Evolutionary conservation across 75 land plant species (phyloP).

Genomic region (Azolla pinnata): DNA sequence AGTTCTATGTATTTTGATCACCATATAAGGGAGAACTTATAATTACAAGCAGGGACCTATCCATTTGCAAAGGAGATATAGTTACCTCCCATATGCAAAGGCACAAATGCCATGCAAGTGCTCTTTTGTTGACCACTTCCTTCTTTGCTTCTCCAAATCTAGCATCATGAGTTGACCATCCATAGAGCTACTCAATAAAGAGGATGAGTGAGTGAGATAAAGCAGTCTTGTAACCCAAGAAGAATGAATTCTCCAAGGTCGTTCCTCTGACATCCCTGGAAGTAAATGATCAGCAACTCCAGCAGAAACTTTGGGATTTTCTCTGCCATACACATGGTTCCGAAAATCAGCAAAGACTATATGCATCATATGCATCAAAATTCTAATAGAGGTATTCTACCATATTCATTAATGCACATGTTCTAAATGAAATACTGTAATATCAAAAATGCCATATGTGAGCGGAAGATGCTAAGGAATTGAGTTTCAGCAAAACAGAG

Average conservation of each 20-base stretch:
- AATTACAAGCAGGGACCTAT: not conserved
- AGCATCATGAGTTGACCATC: conserved; percentile 27
- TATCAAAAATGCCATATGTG: no score
- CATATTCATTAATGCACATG: no score
- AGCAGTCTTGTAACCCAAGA: conserved; percentile 27
- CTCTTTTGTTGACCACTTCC: conserved; percentile 29
- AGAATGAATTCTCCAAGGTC: conserved; percentile 24
- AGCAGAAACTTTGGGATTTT: conserved; percentile 20
- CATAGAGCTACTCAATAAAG: conserved; percentile 24
- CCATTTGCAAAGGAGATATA: not conserved
- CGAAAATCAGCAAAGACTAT: no score
- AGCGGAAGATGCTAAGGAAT: no score
- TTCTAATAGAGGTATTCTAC: no score
- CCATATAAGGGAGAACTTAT: no score
- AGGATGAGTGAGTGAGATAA: conserved; percentile 25
- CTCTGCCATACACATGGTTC: no score
- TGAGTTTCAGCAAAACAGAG: no score
- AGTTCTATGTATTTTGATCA: not conserved
- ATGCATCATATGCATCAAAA: no score
- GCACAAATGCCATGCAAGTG: conserved; percentile 26
- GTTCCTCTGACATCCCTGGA: conserved; percentile 34
- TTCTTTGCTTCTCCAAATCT: conserved; percentile 22
- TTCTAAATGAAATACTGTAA: no score
- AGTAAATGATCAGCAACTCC: conserved; percentile 21
- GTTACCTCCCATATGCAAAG: conserved; percentile 27